phyloP scores from a whole-genome alignment of 306 rosid species.

The Neltuma alba region DNA sequence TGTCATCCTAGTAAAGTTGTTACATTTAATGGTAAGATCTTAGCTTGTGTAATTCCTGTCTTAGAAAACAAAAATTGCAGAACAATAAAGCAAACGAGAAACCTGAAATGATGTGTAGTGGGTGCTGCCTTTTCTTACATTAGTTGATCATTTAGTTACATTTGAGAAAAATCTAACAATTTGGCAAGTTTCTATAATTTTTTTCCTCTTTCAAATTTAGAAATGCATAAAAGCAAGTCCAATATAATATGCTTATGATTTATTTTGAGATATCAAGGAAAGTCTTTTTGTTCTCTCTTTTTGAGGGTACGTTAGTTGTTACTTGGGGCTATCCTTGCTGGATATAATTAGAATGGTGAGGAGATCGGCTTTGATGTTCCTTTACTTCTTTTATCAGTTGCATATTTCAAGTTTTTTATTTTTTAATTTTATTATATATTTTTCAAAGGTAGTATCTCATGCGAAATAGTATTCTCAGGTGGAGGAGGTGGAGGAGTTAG shows the following conservation, averaged over 20 bases:
- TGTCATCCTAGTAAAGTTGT: slow-evolving; percentile 75
- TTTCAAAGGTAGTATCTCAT: too few relatives aligned
- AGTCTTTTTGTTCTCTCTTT: not conserved
- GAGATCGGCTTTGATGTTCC: too few relatives aligned
- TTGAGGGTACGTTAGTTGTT: slow-evolving; percentile 7
- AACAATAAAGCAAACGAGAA: not conserved
- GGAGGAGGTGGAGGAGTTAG: too few relatives aligned
- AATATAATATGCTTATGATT: too few relatives aligned
- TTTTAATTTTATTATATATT: too few relatives aligned
- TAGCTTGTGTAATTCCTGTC: slow-evolving; percentile 8
- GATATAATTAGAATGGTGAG: too few relatives aligned
- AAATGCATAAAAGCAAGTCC: not conserved
- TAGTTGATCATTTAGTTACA: not conserved
- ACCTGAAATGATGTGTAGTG: not conserved
- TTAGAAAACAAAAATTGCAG: not conserved
- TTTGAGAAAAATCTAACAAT: not conserved
- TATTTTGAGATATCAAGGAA: not conserved
- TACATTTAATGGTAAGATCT: slow-evolving; percentile 53
- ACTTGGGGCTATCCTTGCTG: too few relatives aligned
- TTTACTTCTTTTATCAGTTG: too few relatives aligned
- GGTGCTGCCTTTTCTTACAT: not conserved
- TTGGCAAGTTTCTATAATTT: not conserved
- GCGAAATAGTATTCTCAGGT: too few relatives aligned
- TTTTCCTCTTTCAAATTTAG: slow-evolving; percentile 7
- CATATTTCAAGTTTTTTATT: too few relatives aligned